Evolutionary conservation across 176 grass and related monocot genomes (phyloP).

Genomic region (Neostapfia colusana): DNA sequence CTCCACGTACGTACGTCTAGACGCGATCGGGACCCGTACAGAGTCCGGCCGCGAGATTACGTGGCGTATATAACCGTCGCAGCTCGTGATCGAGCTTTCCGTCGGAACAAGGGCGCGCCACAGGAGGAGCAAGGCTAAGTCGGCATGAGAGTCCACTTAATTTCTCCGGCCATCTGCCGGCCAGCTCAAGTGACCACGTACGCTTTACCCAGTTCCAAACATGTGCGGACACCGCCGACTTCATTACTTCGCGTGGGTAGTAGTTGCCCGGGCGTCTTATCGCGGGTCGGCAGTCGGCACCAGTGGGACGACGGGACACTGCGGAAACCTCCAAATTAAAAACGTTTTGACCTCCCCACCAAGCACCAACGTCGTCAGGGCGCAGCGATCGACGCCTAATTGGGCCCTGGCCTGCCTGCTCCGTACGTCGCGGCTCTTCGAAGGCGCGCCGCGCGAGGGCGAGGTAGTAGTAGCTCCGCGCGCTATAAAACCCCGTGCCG

Average conservation of each 20-base stretch:
- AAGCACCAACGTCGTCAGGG: not conserved
- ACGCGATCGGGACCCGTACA: not conserved
- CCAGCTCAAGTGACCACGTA: conserved; percentile 12
- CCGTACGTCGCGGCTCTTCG: conserved; percentile 25
- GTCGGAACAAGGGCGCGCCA: conserved; percentile 14
- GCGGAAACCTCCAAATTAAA: not conserved
- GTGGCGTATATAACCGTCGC: not conserved
- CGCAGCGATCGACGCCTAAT: no score
- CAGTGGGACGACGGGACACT: not conserved
- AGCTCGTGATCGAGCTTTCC: conserved; percentile 15
- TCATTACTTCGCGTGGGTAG: conserved; percentile 3
- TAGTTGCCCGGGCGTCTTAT: conserved; percentile 37
- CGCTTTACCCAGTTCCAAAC: not conserved
- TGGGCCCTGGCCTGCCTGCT: no score
- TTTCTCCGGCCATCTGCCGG: conserved; percentile 20
- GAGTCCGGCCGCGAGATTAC: not conserved
- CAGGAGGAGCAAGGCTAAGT: not conserved
- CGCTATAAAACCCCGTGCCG: conserved; percentile 43
- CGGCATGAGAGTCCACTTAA: conserved; percentile 17
- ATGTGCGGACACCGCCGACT: not conserved
- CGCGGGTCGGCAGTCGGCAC: not conserved
- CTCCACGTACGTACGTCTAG: not conserved
- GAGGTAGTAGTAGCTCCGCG: not conserved
- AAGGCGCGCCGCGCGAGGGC: not conserved
- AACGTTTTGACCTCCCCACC: not conserved